Percentiles rank a stretch among this genome's conserved stretches.
Conservation (phyloP, 306 rosid genomes). For the Sesbania bispinosa region DNA sequence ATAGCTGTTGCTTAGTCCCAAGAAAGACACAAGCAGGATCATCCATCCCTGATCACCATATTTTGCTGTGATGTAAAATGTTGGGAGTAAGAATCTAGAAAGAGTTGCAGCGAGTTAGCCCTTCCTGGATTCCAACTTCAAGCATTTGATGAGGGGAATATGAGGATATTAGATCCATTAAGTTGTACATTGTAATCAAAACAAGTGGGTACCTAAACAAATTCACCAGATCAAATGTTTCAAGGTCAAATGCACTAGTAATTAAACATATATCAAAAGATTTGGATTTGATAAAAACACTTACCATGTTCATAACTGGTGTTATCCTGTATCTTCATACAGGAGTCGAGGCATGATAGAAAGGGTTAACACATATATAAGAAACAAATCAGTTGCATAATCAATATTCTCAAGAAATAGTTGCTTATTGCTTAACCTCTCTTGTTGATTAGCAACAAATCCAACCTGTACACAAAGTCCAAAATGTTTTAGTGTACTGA, state of each 20-base stretch:
- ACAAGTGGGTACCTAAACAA: constrained; percentile 82
- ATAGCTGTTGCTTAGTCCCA: constrained; percentile 70
- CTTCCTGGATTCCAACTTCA: constrained; percentile 66
- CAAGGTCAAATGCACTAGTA: no score
- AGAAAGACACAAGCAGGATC: constrained; percentile 61
- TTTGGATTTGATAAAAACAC: neutral
- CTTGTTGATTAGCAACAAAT: constrained; percentile 22
- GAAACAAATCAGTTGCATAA: constrained; percentile 42
- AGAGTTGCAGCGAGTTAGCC: constrained; percentile 43
- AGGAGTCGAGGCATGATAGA: constrained; percentile 78
- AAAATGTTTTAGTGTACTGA: no score
- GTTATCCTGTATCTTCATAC: constrained; percentile 75
- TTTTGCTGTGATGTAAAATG: constrained; percentile 73
- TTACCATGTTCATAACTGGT: constrained; percentile 64
- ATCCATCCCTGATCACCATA: constrained; percentile 82
- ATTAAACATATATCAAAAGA: no score
- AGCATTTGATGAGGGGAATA: constrained; percentile 46
- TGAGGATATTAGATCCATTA: constrained; percentile 54
- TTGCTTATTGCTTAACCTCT: constrained; percentile 44
- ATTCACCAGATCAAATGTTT: no score
- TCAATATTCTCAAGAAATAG: constrained; percentile 51
- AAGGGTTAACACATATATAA: constrained; percentile 62
- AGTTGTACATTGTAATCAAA: constrained; percentile 55
- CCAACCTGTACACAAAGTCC: constrained; percentile 36
- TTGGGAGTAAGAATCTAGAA: constrained; percentile 59